Evolutionary conservation across 441 rosid genomes (phyloP).

Genomic region (Euphorbia schlechtendalii): DNA sequence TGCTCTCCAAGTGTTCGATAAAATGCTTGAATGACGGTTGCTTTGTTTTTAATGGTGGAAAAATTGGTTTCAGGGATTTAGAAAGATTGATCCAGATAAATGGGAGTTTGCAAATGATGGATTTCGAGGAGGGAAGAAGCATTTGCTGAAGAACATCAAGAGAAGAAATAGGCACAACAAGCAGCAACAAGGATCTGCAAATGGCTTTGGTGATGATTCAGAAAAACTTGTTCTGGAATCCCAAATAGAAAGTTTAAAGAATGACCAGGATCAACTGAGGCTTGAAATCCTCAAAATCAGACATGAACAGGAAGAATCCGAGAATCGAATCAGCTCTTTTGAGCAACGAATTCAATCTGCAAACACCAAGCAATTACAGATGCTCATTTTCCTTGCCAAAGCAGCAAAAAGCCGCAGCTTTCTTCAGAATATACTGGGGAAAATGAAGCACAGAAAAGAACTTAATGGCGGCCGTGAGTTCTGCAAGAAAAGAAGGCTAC

Average conservation of each 20-base stretch:
- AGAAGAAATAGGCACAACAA: constrained; percentile 45
- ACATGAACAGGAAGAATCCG: constrained; percentile 38
- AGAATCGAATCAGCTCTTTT: constrained; percentile 28
- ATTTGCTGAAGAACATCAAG: constrained; percentile 61
- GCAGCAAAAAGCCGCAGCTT: constrained; percentile 33
- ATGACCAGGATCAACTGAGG: constrained; percentile 37
- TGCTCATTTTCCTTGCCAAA: constrained; percentile 44
- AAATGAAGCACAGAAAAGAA: constrained; percentile 36
- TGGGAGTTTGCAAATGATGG: constrained; percentile 72
- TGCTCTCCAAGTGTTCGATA: constrained; percentile 60
- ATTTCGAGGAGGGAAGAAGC: constrained; percentile 56
- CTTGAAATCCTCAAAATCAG: constrained; percentile 40
- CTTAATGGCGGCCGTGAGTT: constrained; percentile 36
- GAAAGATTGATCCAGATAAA: constrained; percentile 60
- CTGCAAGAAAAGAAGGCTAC: constrained; percentile 37
- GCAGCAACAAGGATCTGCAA: constrained; percentile 17
- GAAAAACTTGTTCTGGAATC: constrained; percentile 21
- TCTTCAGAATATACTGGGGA: constrained; percentile 36
- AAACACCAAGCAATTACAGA: constrained; percentile 45
- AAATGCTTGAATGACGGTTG: too few relatives aligned
- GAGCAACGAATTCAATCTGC: constrained; percentile 36
- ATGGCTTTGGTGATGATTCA: not conserved
- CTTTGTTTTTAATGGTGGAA: too few relatives aligned
- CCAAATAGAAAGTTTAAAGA: constrained; percentile 38
- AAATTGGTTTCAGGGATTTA: too few relatives aligned